These are phyloP conservation scores for Ophiorrhiza pumila DNA, from an alignment of 257 asterid species.

Conservation along the genomic window DNA sequence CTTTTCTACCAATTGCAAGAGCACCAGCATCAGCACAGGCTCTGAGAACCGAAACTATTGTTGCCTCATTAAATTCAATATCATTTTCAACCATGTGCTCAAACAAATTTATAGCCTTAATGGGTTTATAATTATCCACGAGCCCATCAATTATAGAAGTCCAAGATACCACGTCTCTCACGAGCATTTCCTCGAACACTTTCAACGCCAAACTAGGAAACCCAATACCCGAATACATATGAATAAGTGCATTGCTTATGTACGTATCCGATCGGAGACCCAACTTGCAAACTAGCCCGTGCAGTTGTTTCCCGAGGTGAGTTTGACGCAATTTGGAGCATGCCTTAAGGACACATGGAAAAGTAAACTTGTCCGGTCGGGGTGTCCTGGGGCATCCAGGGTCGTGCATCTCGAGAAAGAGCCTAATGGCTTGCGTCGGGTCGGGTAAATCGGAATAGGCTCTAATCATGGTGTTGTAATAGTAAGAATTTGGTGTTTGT, in stretches of 20 bases:
- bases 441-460: slow-evolving; percentile 29
- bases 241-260: slow-evolving; percentile 24
- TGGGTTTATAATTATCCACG: slow-evolving; percentile 24
- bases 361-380: slow-evolving; percentile 32
- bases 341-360: slow-evolving; percentile 29
- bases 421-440: slow-evolving; percentile 22
- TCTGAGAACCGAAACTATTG: slow-evolving; percentile 24
- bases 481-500: slow-evolving; percentile 23
- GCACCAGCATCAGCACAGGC: slow-evolving; percentile 32
- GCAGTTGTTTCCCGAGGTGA: slow-evolving; percentile 24
- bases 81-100: slow-evolving; percentile 22
- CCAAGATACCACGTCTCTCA: slow-evolving; percentile 35
- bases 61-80: slow-evolving; percentile 23
- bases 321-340: slow-evolving; percentile 18
- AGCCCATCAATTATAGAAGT: slow-evolving; percentile 31
- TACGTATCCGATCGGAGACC: slow-evolving; percentile 17
- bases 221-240: slow-evolving; percentile 24
- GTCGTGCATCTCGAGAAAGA: slow-evolving; percentile 26
- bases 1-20: slow-evolving; percentile 16
- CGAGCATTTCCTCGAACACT: slow-evolving; percentile 31
- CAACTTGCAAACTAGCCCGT: slow-evolving; percentile 21
- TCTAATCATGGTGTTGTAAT: slow-evolving; percentile 29
- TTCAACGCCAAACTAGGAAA: slow-evolving; percentile 11
- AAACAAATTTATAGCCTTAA: slow-evolving; percentile 28
- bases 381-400: background rate